Conservation (phyloP, 1,284 basidiomycete species). For the Ganoderma boninense region DNA sequence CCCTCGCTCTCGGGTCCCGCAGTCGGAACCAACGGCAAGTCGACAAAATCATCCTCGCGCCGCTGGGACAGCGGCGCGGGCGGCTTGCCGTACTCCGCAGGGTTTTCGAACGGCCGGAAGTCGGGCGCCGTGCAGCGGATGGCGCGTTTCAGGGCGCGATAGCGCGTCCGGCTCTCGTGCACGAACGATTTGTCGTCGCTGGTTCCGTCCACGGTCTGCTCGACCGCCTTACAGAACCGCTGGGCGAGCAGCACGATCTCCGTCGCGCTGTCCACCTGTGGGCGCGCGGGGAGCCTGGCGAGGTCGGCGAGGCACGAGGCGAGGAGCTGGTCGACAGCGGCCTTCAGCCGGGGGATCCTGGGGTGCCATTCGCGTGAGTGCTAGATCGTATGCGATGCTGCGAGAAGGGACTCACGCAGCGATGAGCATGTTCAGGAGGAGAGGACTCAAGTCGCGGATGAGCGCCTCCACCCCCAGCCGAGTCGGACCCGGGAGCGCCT, state of each 20-base stretch:
- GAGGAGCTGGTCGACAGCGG: slow-evolving; percentile 50
- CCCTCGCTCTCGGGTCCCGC: too few species aligned
- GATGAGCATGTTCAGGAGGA: slow-evolving; percentile 60
- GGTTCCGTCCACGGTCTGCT: slow-evolving; percentile 45
- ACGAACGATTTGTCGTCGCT: slow-evolving; percentile 45
- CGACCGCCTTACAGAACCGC: slow-evolving; percentile 51
- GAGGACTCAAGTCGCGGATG: slow-evolving; percentile 56
- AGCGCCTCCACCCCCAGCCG: slow-evolving; percentile 65
- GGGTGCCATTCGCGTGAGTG: background rate
- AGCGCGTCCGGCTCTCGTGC: slow-evolving; percentile 45
- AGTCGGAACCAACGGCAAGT: too few species aligned
- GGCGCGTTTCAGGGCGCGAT: slow-evolving; percentile 41
- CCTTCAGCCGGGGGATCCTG: slow-evolving; percentile 58
- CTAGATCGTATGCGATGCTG: background rate
- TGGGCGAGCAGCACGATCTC: slow-evolving; percentile 54
- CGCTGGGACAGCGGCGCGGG: slow-evolving; percentile 2
- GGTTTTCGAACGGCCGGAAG: slow-evolving; percentile 39
- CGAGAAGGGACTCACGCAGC: slow-evolving; percentile 51
- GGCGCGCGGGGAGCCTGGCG: slow-evolving; percentile 48
- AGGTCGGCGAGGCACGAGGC: slow-evolving; percentile 45
- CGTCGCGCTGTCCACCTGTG: slow-evolving; percentile 48
- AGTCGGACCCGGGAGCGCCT: slow-evolving; percentile 29
- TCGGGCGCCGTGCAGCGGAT: slow-evolving; percentile 51
- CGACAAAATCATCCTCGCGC: slow-evolving; percentile 32
- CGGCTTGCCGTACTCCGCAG: background rate